Percentiles rank a stretch among this genome's conserved stretches.
These are phyloP conservation scores for Polygonum maritimum DNA, from an alignment of 148 eudicot genomes.

Conservation along the genomic window DNA sequence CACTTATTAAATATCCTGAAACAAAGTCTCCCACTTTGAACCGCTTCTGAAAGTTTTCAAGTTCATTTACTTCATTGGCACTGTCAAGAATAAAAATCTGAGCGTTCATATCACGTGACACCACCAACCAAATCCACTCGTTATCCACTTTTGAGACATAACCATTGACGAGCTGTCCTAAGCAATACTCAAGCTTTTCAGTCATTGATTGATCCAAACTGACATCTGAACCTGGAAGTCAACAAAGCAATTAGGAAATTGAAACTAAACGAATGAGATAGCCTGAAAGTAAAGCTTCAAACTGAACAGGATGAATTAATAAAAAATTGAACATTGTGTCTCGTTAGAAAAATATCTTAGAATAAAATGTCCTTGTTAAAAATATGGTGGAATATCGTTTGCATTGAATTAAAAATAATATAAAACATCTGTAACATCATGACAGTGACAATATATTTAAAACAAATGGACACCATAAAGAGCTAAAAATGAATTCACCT, in stretches of 20 bases:
- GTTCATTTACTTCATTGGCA: conserved; percentile 56
- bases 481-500: conserved; percentile 28
- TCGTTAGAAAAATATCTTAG: neutral
- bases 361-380: neutral
- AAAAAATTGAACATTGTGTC: neutral
- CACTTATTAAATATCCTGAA: conserved; percentile 50
- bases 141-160: conserved; percentile 78
- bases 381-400: neutral
- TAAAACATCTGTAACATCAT: neutral
- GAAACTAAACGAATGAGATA: neutral
- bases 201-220: conserved; percentile 14
- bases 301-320: neutral
- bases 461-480: neutral
- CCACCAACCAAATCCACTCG: conserved; percentile 79
- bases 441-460: neutral
- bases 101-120: conserved; percentile 67
- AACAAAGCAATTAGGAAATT: neutral
- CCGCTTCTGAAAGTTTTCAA: conserved; percentile 57
- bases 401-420: neutral
- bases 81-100: conserved; percentile 76
- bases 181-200: conserved; percentile 44
- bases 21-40: conserved; percentile 47
- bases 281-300: neutral
- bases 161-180: conserved; percentile 65
- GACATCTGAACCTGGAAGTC: conserved; percentile 28